A percentile compares a stretch with the other conserved stretches of the same genome.
Evolutionary conservation across 2,329 filamentous ascomycete species (phyloP).

Genomic region (Colletotrichum chrysophilum): DNA sequence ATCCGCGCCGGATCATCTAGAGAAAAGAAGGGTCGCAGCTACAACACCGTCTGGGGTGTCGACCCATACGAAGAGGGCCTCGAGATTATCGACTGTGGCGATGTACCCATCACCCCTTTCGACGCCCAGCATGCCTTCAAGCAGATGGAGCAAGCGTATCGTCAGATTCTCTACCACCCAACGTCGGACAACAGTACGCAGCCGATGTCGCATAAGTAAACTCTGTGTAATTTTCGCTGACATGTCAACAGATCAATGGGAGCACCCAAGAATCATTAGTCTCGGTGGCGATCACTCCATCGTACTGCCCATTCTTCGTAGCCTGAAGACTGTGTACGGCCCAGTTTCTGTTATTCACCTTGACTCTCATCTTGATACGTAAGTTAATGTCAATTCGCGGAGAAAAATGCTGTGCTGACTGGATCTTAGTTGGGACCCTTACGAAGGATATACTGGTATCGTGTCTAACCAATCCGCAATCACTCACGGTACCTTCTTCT

Average conservation of each 20-base stretch:
- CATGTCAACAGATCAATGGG: neutral
- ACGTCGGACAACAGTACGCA: neutral
- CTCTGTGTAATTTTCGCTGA: neutral
- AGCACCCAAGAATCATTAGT: neutral
- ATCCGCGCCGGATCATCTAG: conserved; percentile 83
- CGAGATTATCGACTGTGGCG: conserved; percentile 42
- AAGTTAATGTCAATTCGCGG: neutral
- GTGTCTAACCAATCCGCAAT: conserved; percentile 53
- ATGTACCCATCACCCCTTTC: conserved; percentile 59
- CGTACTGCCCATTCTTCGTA: neutral
- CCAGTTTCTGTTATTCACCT: neutral
- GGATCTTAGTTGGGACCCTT: neutral
- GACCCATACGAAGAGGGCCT: neutral
- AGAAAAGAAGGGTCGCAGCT: conserved; percentile 62
- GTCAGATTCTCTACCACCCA: neutral
- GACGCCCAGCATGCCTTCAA: conserved; percentile 81
- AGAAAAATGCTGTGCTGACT: neutral
- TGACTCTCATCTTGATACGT: neutral
- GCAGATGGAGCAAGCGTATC: conserved; percentile 84
- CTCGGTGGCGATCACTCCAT: neutral
- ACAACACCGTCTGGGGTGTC: conserved; percentile 4
- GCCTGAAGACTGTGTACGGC: neutral
- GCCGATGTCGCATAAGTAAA: too few relatives aligned
- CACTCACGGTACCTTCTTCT: conserved; percentile 91
- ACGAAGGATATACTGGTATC: neutral